These are phyloP conservation scores for Chrysoporthe puriensis DNA, from an alignment of 2,329 filamentous ascomycete species.

Conservation along the genomic window DNA sequence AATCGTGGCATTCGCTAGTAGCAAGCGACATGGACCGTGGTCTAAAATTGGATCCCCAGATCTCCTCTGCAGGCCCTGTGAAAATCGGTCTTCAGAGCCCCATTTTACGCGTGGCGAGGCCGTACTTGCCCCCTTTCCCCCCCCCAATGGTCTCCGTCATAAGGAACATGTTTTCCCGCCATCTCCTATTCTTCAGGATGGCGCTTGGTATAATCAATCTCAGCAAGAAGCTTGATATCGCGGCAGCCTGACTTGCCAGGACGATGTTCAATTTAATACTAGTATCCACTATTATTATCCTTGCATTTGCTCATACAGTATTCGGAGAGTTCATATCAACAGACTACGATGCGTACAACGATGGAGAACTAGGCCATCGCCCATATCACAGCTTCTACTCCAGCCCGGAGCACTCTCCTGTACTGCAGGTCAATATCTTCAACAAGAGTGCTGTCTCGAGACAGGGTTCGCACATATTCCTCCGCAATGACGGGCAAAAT, in stretches of 20 bases:
- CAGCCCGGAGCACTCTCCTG: slow-evolving; percentile 27
- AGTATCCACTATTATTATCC: not conserved
- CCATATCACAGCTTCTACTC: slow-evolving; percentile 29
- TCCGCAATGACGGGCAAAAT: slow-evolving; percentile 31
- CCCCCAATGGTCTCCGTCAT: not conserved
- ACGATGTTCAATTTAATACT: not conserved
- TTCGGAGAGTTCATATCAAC: slow-evolving; percentile 24
- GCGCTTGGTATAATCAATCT: not conserved
- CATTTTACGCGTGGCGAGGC: slow-evolving; percentile 3
- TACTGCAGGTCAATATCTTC: slow-evolving; percentile 31
- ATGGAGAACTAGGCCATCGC: slow-evolving; percentile 28
- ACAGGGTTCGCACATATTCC: slow-evolving; percentile 32
- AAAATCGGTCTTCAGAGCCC: not conserved
- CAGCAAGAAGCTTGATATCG: not conserved
- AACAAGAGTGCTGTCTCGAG: slow-evolving; percentile 29
- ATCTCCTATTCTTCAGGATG: not conserved
- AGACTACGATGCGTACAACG: slow-evolving; percentile 31
- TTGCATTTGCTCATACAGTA: not conserved
- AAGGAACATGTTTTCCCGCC: not conserved
- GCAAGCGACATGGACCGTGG: not conserved
- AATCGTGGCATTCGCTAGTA: not conserved
- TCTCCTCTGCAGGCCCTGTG: not conserved
- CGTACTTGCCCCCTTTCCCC: not conserved
- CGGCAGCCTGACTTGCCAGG: not conserved
- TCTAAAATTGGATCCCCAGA: slow-evolving; percentile 6